phyloP scores from a whole-genome alignment of 768 basidiomycete genomes.

The Tubosaeta brunneosetosa region DNA sequence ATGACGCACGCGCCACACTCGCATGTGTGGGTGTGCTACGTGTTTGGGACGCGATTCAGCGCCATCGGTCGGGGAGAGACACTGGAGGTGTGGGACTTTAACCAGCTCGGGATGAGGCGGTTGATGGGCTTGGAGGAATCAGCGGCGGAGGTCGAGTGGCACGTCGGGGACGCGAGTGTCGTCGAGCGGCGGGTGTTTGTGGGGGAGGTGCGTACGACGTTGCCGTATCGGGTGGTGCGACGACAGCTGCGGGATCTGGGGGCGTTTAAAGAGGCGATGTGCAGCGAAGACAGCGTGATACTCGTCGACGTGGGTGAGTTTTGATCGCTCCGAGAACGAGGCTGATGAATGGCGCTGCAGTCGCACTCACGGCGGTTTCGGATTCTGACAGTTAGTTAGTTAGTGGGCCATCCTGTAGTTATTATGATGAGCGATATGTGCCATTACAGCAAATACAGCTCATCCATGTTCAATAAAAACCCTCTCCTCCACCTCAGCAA shows the following conservation, averaged over 20 bases:
- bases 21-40: conserved; percentile 55
- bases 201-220: conserved; percentile 37
- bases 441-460: conserved; percentile 28
- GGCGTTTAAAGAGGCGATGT: conserved; percentile 37
- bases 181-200: conserved; percentile 35
- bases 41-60: conserved; percentile 46
- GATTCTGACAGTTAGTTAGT: conserved; percentile 9
- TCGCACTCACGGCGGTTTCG: conserved; percentile 23
- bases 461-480: conserved; percentile 22
- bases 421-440: conserved; percentile 20
- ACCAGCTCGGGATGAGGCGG: conserved; percentile 37
- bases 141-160: conserved; percentile 17
- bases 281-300: conserved; percentile 54
- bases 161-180: conserved; percentile 25
- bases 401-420: not conserved
- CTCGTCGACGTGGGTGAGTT: conserved; percentile 40
- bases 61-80: conserved; percentile 15
- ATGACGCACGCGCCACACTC: conserved; percentile 34
- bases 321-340: not conserved
- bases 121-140: conserved; percentile 6
- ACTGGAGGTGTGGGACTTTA: conserved; percentile 50
- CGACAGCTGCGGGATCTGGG: conserved; percentile 15
- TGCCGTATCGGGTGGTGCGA: conserved; percentile 43
- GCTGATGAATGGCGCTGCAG: conserved; percentile 6
- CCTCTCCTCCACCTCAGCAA: not conserved